A percentile compares a stretch with the other conserved stretches of the same genome.
Conservation (phyloP, 441 rosid genomes). For the Syzygium syzygioides region DNA sequence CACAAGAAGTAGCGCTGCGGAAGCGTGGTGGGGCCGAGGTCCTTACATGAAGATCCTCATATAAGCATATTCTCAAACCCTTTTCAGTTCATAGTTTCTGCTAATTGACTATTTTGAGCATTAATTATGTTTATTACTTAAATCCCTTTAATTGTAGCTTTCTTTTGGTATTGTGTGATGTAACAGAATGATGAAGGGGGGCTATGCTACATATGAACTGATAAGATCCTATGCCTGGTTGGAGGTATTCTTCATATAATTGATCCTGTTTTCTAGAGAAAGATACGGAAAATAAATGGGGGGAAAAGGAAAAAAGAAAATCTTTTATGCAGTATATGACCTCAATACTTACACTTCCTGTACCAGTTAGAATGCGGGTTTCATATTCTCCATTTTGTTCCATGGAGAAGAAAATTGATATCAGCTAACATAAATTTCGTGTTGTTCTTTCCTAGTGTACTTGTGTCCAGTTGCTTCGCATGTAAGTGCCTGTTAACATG, state of each 20-base stretch:
- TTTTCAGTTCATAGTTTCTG: neutral
- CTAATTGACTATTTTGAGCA: neutral
- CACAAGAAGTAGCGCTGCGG: no score
- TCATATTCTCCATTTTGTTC: neutral
- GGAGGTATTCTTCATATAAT: conserved; percentile 52
- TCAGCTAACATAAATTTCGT: neutral
- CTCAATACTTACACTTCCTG: neutral
- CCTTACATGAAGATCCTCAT: neutral
- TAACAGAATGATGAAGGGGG: conserved; percentile 77
- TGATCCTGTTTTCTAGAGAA: neutral
- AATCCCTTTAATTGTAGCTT: neutral
- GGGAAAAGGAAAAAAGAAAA: neutral
- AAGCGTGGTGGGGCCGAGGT: no score
- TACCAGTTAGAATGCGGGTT: neutral
- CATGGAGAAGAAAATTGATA: neutral
- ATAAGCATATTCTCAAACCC: neutral
- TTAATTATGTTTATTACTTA: neutral
- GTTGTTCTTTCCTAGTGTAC: neutral
- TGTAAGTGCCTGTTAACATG: neutral
- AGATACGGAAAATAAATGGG: neutral
- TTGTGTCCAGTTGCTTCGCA: neutral
- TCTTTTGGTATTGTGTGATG: neutral
- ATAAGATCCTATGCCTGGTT: conserved; percentile 92
- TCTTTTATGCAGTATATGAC: neutral
- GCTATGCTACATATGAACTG: conserved; percentile 75